Evolutionary conservation across 2,329 filamentous ascomycete species (phyloP), one percentile per base, ranked within the genome.

Genomic region (Cladosporium sp.): DNA sequence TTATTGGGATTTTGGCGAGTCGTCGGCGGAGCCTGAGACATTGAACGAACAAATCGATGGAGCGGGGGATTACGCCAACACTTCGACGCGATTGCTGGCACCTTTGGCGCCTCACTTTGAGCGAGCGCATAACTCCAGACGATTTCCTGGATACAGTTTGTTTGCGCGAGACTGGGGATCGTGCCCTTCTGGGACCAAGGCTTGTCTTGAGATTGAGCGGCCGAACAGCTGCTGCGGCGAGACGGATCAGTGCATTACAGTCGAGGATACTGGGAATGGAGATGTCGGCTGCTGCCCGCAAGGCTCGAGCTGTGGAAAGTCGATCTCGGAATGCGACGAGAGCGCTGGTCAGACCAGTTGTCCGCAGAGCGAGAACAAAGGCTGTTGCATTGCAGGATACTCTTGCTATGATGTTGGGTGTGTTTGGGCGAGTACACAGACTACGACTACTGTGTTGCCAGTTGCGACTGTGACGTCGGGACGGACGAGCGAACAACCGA

Each of bases 341-440:
- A 81, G 82, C 2, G 79, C 81, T 4, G 88, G 85, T 49, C 88
- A 90, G 67, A 85, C 86, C 12, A 85, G 86, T 59, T 94, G 91
- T 74, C 82, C 88, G 0, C 82, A 86, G 8, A 83, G 84, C 38
- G 76, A 88, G 0, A 91, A 90, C 3, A 91, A 90, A 15, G 91
- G 91, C 2, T 94, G 91, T 74, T 94, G 91, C 75, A 87, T 93
- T 12, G 82, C 87, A 0, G 90, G 90, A 4, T 93, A 87, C 73
- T 81, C 85, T 1, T 94, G 91, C 72, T 82, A 86, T 66, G 88
- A 88, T 21, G 80, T 88, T 65, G 91, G 91, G 28, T 94, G 91
- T 88, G 80, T 84, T 83, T 85, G 67, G 32, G 72, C 69, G 67
- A 72, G 72, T 21, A 74, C 73, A 4, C 66, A 68, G 57, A 76